Base-by-base conservation (phyloP, 1,284 basidiomycete genomes). In the Rhizoctonia solani region DNA sequence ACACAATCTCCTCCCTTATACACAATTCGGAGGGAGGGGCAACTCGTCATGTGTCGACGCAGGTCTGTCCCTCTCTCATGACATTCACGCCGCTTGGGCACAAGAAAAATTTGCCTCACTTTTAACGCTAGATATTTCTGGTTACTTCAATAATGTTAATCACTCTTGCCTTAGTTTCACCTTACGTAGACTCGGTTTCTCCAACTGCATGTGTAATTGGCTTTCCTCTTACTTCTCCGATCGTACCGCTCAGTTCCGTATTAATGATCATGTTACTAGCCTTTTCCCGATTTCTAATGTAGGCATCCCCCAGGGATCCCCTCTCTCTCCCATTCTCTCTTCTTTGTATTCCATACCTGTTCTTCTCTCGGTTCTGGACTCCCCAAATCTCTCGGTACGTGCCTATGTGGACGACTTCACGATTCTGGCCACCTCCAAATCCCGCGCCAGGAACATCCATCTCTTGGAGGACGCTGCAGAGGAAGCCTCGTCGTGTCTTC, bases 101-200 rank as follows among this genome's bases (percentile, higher is more conserved):
- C 44, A 73, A 27, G 63, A 68, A 1, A 61, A 68, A 27, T 71
- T 71, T 5, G 72, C 74, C 2, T 73, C 74, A 0, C 71, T 72
- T 0, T 70, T 76, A 3, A 74, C 74, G 0, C 74, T 77, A 49
- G 72, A 77, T 46, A 75, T 77, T 13, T 74, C 73, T 54, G 75
- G 75, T 0, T 76, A 72, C 66, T 77, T 76, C 63, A 73, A 76
- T 69, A 71, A 71, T 65, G 72, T 77, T 23, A 75, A 76, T 63
- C 75, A 76, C 58, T 27, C 61, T n/a, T 23, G 47, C 4, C 69
- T 72, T 21, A 66, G 69, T 21, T 9, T 8, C 13, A 63, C 30
- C 19, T 46, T 72, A 1, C 32, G 47, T 3, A 16, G 32, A 9
- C 61, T 67, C 13, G 54, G 67, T 16, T 63, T 72, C 27, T 54